Percentiles rank a stretch among this genome's conserved stretches.
Conservation (phyloP, 1,139 yeast genomes). For the Yamadazyma friedrichii region DNA sequence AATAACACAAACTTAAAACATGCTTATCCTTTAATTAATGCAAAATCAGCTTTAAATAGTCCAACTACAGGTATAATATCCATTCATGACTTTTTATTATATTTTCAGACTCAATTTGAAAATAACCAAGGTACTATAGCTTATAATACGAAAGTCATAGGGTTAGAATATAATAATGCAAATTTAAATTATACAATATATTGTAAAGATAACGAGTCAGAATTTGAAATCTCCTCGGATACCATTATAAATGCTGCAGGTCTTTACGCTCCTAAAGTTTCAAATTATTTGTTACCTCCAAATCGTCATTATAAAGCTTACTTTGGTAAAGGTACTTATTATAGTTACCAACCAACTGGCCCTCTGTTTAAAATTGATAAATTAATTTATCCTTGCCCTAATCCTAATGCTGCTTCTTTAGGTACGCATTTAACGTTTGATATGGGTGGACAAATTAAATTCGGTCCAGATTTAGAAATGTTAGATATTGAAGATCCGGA, state of each 20-base stretch:
- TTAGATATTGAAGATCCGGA: constrained; percentile 40
- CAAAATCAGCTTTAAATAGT: constrained; percentile 64
- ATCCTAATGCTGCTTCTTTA: constrained; percentile 66
- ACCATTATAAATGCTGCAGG: constrained; percentile 79
- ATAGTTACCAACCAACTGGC: constrained; percentile 49
- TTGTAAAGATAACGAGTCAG: constrained; percentile 29
- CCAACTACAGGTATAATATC: constrained; percentile 85
- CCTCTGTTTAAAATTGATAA: constrained; percentile 34
- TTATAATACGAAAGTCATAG: constrained; percentile 55
- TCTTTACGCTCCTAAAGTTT: constrained; percentile 62
- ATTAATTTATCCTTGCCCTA: constrained; percentile 78
- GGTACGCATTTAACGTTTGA: constrained; percentile 89
- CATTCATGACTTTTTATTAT: constrained; percentile 72
- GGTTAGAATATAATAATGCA: constrained; percentile 28
- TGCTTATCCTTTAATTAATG: constrained; percentile 66
- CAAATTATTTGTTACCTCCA: constrained; percentile 68
- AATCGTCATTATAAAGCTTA: constrained; percentile 56
- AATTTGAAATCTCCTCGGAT: constrained; percentile 49
- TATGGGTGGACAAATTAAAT: constrained; percentile 73
- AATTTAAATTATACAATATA: constrained; percentile 24
- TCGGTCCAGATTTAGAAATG: constrained; percentile 93
- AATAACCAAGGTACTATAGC: constrained; percentile 65
- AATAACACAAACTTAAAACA: constrained; percentile 39
- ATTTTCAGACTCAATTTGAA: constrained; percentile 51
- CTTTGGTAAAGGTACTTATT: constrained; percentile 87